Evolutionary conservation across 1,139 yeast genomes (phyloP).

Genomic region (Candida tetrigidarum): DNA sequence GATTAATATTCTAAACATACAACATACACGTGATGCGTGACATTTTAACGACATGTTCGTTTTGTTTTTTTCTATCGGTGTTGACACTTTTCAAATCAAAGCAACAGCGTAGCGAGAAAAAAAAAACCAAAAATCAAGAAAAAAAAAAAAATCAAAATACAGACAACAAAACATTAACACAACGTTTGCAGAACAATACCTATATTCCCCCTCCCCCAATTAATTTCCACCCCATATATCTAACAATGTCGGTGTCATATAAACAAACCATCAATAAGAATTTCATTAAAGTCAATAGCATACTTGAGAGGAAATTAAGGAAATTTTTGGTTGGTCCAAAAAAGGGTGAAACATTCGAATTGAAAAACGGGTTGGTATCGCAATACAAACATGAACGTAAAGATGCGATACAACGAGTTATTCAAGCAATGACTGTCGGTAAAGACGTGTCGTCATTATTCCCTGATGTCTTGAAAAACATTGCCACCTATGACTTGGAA

Average conservation of each 20-base stretch:
- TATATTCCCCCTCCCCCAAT: too few relatives aligned
- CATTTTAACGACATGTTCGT: background rate
- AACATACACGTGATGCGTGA: slow-evolving; percentile 1
- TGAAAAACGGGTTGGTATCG: slow-evolving; percentile 88
- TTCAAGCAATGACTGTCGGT: slow-evolving; percentile 99
- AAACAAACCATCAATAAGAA: slow-evolving; percentile 12
- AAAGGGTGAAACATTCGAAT: slow-evolving; percentile 84
- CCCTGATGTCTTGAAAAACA: slow-evolving; percentile 95
- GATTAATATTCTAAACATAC: background rate
- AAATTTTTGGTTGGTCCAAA: slow-evolving; percentile 50
- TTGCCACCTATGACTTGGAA: slow-evolving; percentile 95
- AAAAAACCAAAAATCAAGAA: too few relatives aligned
- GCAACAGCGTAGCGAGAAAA: slow-evolving; percentile 1
- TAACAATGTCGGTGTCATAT: slow-evolving; percentile 5
- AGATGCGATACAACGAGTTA: slow-evolving; percentile 96
- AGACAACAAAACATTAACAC: slow-evolving; percentile 2
- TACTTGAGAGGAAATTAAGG: slow-evolving; percentile 47
- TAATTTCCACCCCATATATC: too few relatives aligned
- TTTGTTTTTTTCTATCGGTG: background rate
- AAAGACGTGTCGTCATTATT: slow-evolving; percentile 94
- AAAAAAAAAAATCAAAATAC: slow-evolving; percentile 1
- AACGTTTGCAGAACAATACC: background rate
- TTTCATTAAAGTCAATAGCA: slow-evolving; percentile 31
- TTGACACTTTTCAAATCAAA: slow-evolving; percentile 1
- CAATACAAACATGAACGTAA: slow-evolving; percentile 94